Conservation (phyloP, 2,329 filamentous ascomycete species). For the Diaporthe velutina region DNA sequence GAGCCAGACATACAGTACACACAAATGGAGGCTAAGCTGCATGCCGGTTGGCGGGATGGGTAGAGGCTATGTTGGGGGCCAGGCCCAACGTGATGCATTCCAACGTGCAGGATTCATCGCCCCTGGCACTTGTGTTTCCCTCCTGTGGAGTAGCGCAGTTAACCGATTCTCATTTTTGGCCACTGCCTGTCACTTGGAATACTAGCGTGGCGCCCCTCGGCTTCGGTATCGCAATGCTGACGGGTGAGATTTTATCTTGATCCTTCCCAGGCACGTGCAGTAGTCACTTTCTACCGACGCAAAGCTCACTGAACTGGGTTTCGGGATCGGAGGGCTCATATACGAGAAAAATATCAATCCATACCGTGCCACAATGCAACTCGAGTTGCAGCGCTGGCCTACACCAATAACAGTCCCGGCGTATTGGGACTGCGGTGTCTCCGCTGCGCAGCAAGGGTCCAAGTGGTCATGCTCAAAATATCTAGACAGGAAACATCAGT, state of each 20-base stretch:
- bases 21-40: background rate
- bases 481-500: too few relatives aligned
- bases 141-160: background rate
- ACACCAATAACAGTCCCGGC: background rate
- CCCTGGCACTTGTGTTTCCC: background rate
- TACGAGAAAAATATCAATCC: background rate
- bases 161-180: background rate
- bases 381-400: background rate
- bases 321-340: background rate
- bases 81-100: conserved; percentile 2
- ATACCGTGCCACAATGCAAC: background rate
- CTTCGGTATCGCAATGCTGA: conserved; percentile 7
- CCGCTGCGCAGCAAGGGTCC: background rate
- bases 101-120: background rate
- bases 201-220: background rate
- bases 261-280: background rate
- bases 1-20: background rate
- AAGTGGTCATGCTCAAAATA: too few relatives aligned
- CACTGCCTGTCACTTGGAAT: background rate
- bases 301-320: background rate
- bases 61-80: background rate
- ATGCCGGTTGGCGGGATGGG: background rate
- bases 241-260: background rate
- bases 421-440: too few relatives aligned
- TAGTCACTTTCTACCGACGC: background rate